Percentiles rank a stretch among this genome's conserved stretches.
phyloP scores from a whole-genome alignment of 495 filamentous ascomycete species.

The Lasiosphaeria miniovina region DNA sequence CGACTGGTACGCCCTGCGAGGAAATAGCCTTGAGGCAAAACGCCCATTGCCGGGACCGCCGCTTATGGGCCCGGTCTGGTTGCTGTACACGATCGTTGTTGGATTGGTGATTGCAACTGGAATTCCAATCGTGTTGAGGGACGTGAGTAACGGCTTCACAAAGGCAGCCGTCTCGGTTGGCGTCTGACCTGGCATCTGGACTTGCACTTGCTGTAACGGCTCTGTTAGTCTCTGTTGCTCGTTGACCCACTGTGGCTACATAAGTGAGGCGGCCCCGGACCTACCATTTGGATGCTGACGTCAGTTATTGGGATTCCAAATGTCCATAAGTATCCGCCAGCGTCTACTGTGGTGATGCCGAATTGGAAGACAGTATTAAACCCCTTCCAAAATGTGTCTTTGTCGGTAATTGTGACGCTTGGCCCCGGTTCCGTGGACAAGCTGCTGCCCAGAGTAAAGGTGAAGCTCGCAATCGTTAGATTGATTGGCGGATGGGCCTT shows the following conservation, averaged over 20 bases:
- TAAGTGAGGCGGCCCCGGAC: too few species aligned
- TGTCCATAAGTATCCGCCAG: slow-evolving; percentile 46
- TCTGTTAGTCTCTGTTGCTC: too few species aligned
- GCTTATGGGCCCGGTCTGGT: slow-evolving; percentile 1
- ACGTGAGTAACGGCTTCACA: slow-evolving; percentile 30
- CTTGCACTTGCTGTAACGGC: slow-evolving; percentile 16
- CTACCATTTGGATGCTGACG: slow-evolving; percentile 27
- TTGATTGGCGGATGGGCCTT: slow-evolving; percentile 41
- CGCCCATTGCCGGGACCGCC: slow-evolving; percentile 28
- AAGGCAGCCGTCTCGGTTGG: slow-evolving; percentile 20
- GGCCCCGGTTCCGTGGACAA: slow-evolving; percentile 26
- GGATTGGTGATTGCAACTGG: slow-evolving; percentile 23
- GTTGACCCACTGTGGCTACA: too few species aligned
- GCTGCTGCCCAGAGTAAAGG: slow-evolving; percentile 21
- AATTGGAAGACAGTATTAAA: slow-evolving; percentile 42
- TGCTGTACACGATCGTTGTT: slow-evolving; percentile 17
- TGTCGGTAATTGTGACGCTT: slow-evolving; percentile 9
- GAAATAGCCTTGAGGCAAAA: slow-evolving; percentile 51
- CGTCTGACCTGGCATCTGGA: slow-evolving; percentile 26
- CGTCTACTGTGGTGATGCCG: slow-evolving; percentile 35
- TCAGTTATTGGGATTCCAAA: slow-evolving; percentile 22
- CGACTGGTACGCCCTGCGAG: slow-evolving; percentile 40
- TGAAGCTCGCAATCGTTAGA: slow-evolving; percentile 32
- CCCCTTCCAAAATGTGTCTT: slow-evolving; percentile 48
- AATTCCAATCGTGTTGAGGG: slow-evolving; percentile 30